Percentiles rank a stretch among this genome's conserved stretches.
Evolutionary conservation across 2,329 filamentous ascomycete species (phyloP).

Genomic region (Trichoderma asperellum): DNA sequence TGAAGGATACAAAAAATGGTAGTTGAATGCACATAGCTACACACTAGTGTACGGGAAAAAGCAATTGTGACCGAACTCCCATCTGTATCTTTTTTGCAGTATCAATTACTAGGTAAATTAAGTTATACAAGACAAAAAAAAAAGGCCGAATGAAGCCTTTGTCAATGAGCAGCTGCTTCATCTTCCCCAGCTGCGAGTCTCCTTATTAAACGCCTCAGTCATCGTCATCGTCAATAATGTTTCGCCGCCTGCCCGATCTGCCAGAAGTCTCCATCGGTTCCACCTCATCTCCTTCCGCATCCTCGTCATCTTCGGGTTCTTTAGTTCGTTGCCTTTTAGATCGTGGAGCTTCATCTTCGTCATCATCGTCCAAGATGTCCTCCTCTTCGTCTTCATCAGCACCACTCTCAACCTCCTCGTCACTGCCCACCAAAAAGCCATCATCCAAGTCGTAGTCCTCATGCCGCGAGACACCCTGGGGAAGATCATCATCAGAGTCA

Average conservation of each 20-base stretch:
- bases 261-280: constrained; percentile 50
- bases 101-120: background rate
- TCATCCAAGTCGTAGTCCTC: constrained; percentile 82
- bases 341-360: constrained; percentile 53
- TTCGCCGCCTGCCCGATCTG: constrained; percentile 54
- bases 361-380: constrained; percentile 58
- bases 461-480: constrained; percentile 62
- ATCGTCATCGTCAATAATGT: constrained; percentile 64
- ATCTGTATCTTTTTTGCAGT: constrained; percentile 3
- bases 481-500: constrained; percentile 76
- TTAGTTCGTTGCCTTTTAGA: constrained; percentile 57
- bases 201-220: constrained; percentile 7
- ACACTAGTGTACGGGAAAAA: background rate
- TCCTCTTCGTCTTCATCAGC: constrained; percentile 70
- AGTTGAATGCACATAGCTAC: background rate
- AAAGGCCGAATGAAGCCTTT: background rate
- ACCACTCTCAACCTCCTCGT: constrained; percentile 66
- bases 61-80: background rate
- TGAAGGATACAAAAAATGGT: background rate
- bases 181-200: background rate
- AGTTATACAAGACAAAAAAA: background rate
- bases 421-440: constrained; percentile 75
- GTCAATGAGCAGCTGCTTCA: background rate
- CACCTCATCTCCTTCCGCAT: constrained; percentile 60
- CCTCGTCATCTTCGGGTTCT: constrained; percentile 55